phyloP scores from a whole-genome alignment of 345 rosid species.

The Sisymbrium irio region DNA sequence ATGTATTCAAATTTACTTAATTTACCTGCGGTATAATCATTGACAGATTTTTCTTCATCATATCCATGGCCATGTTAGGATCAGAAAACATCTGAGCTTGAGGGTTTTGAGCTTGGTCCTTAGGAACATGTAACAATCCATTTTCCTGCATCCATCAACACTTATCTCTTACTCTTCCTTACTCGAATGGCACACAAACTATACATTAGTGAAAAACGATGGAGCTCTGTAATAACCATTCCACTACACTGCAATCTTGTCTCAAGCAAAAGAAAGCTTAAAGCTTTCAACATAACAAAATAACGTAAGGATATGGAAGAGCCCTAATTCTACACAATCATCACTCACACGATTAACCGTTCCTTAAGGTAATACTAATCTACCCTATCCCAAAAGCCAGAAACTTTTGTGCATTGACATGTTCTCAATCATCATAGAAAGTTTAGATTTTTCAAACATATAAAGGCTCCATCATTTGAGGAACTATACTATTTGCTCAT shows the following conservation, averaged over 20 bases:
- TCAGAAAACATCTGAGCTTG: conserved; percentile 98
- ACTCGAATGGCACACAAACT: neutral
- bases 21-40: conserved; percentile 96
- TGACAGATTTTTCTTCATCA: conserved; percentile 97
- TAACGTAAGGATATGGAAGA: neutral
- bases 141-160: conserved; percentile 57
- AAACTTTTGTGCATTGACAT: neutral
- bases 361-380: neutral
- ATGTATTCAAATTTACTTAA: neutral
- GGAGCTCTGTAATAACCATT: neutral
- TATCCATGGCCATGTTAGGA: conserved; percentile 99
- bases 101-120: conserved; percentile 74
- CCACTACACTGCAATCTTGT: neutral
- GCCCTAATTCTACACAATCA: neutral
- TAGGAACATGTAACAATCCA: conserved; percentile 76
- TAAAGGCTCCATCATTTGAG: neutral
- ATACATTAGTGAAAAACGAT: neutral
- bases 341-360: neutral
- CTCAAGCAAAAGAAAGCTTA: neutral
- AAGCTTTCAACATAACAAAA: neutral
- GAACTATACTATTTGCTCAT: too few relatives aligned
- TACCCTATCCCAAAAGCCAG: neutral
- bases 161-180: neutral
- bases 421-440: neutral
- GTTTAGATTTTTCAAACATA: neutral